Base-by-base conservation (phyloP, 129 eudicot species). In the Ambrosia trifida region DNA sequence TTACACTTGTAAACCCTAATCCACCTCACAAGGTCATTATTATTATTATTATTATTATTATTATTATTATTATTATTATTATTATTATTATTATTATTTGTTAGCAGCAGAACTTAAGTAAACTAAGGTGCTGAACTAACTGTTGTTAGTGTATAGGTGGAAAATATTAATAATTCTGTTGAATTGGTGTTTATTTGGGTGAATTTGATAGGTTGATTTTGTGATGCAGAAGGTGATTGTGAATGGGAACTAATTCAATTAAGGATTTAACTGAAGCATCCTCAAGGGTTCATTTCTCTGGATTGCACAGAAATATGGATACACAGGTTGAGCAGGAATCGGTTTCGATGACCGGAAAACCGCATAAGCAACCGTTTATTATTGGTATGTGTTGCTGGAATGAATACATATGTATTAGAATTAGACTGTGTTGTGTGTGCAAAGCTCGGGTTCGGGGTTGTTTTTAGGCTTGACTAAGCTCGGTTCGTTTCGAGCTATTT, bases 211-310 rank as follows among this genome's bases (percentile, higher is more conserved):
- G 12, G 5, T 69, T 11, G 32, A 36, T 52, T 70, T 70, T 54
- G 38, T 70, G 35, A 28, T 70, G 65, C 52, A 53, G 65, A 43
- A 11, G 18, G 45, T 54, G 9, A 38, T 16, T 47, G 70, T 70
- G 33, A 60, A 88, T 85, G 90, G 86, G 87, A 59, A 80, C 92
- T 62, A 83, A 84, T 68, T 71, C 82, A 52, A 86, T 78, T 24
- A 89, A 84, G 73, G 86, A 86, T 68, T 73, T 80, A 52, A 88
- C 77, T 24, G 92, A 85, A 74, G 85, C 86, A 68, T 80, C 88
- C 74, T 86, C 90, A 69, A 84, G 88, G 60, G 93, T 76, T 72
- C 97, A 88, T 74, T 91, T 83, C 83, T 91, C 97, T 64, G 97
- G 97, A 59, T 88, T 91, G 83, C 97, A 88, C 46, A 52, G 82